Percentiles rank a stretch among this genome's conserved stretches.
Evolutionary conservation across 805 yeast genomes (phyloP).

Genomic region (Suhomyces xylopsoci): DNA sequence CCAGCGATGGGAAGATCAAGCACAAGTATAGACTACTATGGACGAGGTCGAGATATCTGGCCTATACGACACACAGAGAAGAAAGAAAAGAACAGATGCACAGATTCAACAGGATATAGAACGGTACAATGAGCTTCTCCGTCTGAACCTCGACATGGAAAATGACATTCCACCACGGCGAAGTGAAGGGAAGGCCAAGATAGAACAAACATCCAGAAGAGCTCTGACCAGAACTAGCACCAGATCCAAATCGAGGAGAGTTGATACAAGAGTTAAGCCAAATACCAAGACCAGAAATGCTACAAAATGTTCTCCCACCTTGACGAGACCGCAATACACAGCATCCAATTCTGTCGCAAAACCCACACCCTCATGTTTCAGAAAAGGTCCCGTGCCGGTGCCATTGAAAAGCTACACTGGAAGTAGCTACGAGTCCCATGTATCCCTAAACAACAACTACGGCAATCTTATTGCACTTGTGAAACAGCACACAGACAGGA

Average conservation of each 20-base stretch:
- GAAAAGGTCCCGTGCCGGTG: background rate
- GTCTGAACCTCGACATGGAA: constrained; percentile 16
- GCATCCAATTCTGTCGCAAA: background rate
- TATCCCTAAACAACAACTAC: constrained; percentile 16
- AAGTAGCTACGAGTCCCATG: constrained; percentile 15
- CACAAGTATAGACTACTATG: background rate
- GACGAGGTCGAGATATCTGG: background rate
- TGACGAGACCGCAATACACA: background rate
- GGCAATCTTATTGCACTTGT: constrained; percentile 17
- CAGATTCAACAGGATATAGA: constrained; percentile 18
- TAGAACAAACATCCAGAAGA: background rate
- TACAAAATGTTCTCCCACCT: background rate
- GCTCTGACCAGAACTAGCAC: background rate
- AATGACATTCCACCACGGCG: constrained; percentile 26
- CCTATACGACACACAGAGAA: background rate
- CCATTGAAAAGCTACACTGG: background rate
- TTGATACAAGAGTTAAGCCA: background rate
- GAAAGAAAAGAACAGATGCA: constrained; percentile 1
- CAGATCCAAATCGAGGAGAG: background rate
- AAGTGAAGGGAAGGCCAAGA: background rate
- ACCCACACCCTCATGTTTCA: background rate
- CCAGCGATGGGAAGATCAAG: background rate
- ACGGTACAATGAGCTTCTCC: constrained; percentile 17
- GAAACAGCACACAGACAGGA: constrained; percentile 10
- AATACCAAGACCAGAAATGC: background rate